Percentiles rank a stretch among this genome's conserved stretches.
Evolutionary conservation across 257 asterid genomes (phyloP).

Genomic region (Ophiorrhiza pumila): DNA sequence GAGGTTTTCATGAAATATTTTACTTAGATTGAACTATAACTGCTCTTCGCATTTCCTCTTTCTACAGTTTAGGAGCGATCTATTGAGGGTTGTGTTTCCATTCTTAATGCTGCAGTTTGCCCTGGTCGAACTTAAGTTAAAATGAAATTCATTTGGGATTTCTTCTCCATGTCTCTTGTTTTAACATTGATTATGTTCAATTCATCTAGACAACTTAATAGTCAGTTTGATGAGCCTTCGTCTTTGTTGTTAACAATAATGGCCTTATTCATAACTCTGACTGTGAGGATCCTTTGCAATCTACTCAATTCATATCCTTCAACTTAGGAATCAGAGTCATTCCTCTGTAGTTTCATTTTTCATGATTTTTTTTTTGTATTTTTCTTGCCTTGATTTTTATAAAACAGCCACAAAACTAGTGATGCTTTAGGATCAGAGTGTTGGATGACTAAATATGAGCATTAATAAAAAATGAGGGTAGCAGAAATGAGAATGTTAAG

Average conservation of each 20-base stretch:
- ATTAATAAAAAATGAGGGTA: too few relatives aligned
- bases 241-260: too few relatives aligned
- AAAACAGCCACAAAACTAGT: too few relatives aligned
- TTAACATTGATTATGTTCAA: background rate
- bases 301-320: background rate
- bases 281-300: background rate
- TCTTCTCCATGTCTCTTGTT: background rate
- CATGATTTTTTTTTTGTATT: too few relatives aligned
- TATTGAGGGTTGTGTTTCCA: background rate
- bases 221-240: background rate
- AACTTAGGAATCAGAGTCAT: background rate
- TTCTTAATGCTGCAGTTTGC: background rate
- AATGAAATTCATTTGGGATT: background rate
- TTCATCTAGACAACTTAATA: background rate
- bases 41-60: constrained; percentile 1
- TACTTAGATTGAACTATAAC: background rate
- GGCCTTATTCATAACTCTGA: background rate
- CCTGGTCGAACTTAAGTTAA: background rate
- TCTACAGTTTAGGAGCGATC: background rate
- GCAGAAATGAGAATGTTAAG: too few relatives aligned
- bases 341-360: background rate
- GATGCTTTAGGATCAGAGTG: too few relatives aligned
- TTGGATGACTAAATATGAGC: too few relatives aligned
- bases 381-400: too few relatives aligned
- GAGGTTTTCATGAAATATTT: background rate